These are phyloP conservation scores for Calonectria naviculata DNA, from an alignment of 2,329 filamentous ascomycete species.

Conservation along the genomic window DNA sequence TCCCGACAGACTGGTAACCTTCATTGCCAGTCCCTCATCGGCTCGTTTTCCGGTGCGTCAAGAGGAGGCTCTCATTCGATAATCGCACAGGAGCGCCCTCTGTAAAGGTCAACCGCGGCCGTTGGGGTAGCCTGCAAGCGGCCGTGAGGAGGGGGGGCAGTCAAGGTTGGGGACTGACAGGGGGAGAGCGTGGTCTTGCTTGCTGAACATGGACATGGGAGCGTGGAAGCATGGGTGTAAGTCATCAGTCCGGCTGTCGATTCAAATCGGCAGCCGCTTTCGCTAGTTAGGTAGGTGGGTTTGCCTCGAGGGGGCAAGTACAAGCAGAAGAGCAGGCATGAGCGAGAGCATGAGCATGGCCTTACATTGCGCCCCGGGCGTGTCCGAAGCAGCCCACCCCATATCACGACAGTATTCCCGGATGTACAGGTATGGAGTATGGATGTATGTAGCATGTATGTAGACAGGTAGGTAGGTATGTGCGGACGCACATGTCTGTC, in stretches of 20 bases:
- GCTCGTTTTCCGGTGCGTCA: conserved; percentile 25
- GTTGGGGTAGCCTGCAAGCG: conserved; percentile 10
- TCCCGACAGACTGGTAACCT: conserved; percentile 41
- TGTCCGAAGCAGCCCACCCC: conserved; percentile 11
- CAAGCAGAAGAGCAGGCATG: not conserved
- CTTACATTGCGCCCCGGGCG: not conserved
- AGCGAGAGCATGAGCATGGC: not conserved
- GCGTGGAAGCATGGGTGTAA: not conserved
- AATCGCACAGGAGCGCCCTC: conserved; percentile 1
- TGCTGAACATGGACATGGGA: not conserved
- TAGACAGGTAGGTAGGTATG: not conserved
- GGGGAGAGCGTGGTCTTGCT: not conserved
- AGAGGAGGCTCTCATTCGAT: conserved; percentile 23
- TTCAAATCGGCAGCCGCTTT: conserved; percentile 7
- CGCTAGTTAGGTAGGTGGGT: not conserved
- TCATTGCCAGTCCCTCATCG: conserved; percentile 24
- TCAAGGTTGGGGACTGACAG: conserved; percentile 18
- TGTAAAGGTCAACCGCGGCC: conserved; percentile 10
- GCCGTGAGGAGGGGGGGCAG: conserved; percentile 7
- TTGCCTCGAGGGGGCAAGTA: not conserved
- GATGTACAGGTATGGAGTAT: too few relatives aligned
- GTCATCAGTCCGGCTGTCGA: conserved; percentile 2
- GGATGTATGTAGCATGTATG: not conserved
- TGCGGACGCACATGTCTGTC: not conserved
- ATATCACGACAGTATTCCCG: not conserved